phyloP scores from a whole-genome alignment of 1,284 basidiomycete genomes.

The Moniliella sp. region DNA sequence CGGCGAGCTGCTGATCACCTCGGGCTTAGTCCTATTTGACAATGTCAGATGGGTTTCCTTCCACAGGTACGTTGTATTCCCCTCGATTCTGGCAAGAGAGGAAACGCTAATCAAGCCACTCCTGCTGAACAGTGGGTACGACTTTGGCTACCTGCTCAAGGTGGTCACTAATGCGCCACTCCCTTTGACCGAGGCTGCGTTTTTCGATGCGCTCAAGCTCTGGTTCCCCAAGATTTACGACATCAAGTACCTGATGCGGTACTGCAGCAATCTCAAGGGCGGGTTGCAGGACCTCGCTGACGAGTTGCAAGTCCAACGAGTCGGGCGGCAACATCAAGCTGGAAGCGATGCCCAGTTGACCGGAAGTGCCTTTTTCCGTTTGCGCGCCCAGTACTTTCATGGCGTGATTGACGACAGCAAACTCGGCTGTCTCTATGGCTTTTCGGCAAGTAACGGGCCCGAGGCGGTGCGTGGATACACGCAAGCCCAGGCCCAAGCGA shows the following conservation, averaged over 20 bases:
- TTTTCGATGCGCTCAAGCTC: constrained; percentile 63
- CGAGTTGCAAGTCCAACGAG: constrained; percentile 63
- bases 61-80: constrained; percentile 64
- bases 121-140: constrained; percentile 65
- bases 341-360: constrained; percentile 85
- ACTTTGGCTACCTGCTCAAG: constrained; percentile 94
- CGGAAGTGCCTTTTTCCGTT: constrained; percentile 80
- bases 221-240: constrained; percentile 97
- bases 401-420: constrained; percentile 48
- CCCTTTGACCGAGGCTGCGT: constrained; percentile 67
- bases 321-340: constrained; percentile 83
- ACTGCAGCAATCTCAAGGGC: constrained; percentile 69
- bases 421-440: constrained; percentile 2
- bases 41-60: constrained; percentile 93
- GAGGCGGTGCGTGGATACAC: neutral
- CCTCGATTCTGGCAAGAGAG: no score
- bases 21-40: constrained; percentile 66
- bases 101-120: neutral
- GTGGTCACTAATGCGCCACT: constrained; percentile 68
- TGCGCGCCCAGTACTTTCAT: constrained; percentile 71
- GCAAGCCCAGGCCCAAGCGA: no score
- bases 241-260: constrained; percentile 83
- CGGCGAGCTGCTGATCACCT: constrained; percentile 87
- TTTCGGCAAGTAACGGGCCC: neutral
- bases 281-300: constrained; percentile 89